phyloP scores from a whole-genome alignment of 2,329 filamentous ascomycete genomes.

The Aspergillus persii region DNA sequence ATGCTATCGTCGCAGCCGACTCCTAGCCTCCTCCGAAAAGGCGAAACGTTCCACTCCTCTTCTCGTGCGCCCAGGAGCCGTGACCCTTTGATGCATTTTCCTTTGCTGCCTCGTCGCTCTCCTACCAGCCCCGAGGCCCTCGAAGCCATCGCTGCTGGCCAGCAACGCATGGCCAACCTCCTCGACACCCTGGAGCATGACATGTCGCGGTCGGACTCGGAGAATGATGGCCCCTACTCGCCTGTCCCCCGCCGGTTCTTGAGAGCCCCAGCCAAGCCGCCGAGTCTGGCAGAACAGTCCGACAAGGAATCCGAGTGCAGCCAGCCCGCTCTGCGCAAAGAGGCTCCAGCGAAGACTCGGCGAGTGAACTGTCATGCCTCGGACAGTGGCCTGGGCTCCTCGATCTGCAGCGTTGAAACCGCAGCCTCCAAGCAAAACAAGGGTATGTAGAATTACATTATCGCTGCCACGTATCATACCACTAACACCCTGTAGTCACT shows the following conservation, averaged over 20 bases:
- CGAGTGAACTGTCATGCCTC: constrained; percentile 64
- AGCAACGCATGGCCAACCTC: constrained; percentile 66
- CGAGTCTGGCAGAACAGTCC: constrained; percentile 28
- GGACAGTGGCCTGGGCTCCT: constrained; percentile 86
- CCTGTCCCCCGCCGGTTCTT: neutral
- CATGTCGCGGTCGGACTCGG: constrained; percentile 49
- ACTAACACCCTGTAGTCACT: constrained; percentile 17
- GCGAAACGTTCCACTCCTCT: constrained; percentile 60
- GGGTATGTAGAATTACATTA: constrained; percentile 29
- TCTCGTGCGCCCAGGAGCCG: constrained; percentile 38
- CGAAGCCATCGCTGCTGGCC: constrained; percentile 68
- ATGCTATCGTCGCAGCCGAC: constrained; percentile 23
- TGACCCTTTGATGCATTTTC: constrained; percentile 45
- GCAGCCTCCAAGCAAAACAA: constrained; percentile 29
- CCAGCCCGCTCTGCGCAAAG: constrained; percentile 28
- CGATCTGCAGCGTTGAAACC: constrained; percentile 61
- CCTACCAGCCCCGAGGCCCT: constrained; percentile 57
- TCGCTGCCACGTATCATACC: constrained; percentile 25
- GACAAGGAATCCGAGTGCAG: constrained; percentile 23
- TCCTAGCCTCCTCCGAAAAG: constrained; percentile 54
- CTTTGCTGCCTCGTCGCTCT: constrained; percentile 60
- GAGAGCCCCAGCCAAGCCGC: constrained; percentile 34
- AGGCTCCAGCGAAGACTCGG: constrained; percentile 8
- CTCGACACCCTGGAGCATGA: constrained; percentile 64
- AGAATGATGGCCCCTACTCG: constrained; percentile 53